Base-by-base conservation (phyloP, 148 eudicot species). In the Silene conica region DNA sequence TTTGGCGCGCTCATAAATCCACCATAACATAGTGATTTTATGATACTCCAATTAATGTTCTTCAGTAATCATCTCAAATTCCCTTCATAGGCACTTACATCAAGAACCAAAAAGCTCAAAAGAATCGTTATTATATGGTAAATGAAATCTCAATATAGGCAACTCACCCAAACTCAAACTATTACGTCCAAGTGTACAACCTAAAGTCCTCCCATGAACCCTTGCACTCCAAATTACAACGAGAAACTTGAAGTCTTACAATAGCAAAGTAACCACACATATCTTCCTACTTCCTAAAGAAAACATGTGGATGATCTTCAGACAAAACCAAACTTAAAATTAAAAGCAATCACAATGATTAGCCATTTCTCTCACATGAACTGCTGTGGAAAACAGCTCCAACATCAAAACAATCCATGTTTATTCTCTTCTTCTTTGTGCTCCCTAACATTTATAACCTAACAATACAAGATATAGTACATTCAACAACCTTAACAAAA, bases 51-150 rank as follows among this genome's bases (percentile, higher is more conserved):
- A 38, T 56, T 71, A 19, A 71, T 34, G 65, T 23, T 71, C 65
- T 50, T 50, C 55, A 2, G 16, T 50, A 13, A 31, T 7, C 64
- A 71, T 58, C 65, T 71, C n/a, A 58, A 71, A 15, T 31, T 28
- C 64, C 50, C 26, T 34, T 25, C 19, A 54, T 23, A 26, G 3
- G 6, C 52, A 38, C 48, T n/a, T 31, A 8, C 52, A n/a, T 38
- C 65, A 71, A 57, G 65, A 57, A 38, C 25, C 74, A 57, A 58
- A 71, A 20, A 26, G 64, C 18, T 57, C 52, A 38, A 71, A 25
- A 20, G 23, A 69, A 57, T 10, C 10, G 8, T n/a, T 18, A n/a
- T 57, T 4, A n/a, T 50, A 50, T 12, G 4, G 14, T 15, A 50
- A 50, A 50, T 14, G 16, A 50, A 50, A 50, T 12, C 55, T 50